phyloP scores from a whole-genome alignment of 768 basidiomycete species.

The Boletellus sp. region DNA sequence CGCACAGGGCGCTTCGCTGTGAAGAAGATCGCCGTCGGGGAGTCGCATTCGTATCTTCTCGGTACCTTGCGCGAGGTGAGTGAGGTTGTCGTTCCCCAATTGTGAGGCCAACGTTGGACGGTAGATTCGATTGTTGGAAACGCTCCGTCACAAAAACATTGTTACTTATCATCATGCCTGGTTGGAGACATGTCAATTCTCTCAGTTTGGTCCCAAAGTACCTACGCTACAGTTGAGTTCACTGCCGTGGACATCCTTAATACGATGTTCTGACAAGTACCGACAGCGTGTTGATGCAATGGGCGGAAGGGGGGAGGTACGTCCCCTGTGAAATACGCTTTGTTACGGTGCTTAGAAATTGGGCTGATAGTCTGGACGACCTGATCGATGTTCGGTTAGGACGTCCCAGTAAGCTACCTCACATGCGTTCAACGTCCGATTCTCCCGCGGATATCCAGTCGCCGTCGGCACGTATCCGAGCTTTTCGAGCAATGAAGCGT shows the following conservation, averaged over 20 bases:
- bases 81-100: background rate
- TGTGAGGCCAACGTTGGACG: background rate
- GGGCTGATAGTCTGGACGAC: constrained; percentile 61
- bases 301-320: constrained; percentile 82
- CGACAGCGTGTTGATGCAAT: constrained; percentile 82
- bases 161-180: constrained; percentile 95
- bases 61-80: constrained; percentile 74
- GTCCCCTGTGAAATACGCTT: background rate
- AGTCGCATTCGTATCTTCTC: constrained; percentile 81
- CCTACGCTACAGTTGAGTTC: constrained; percentile 77
- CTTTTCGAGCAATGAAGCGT: constrained; percentile 66
- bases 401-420: constrained; percentile 42
- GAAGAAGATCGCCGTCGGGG: constrained; percentile 94
- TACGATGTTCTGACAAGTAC: background rate
- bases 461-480: constrained; percentile 69
- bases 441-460: constrained; percentile 42
- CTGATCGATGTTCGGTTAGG: constrained; percentile 80
- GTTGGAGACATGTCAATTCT: constrained; percentile 85
- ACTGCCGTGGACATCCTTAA: background rate
- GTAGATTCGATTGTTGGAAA: constrained; percentile 80
- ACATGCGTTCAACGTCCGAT: constrained; percentile 36
- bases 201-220: constrained; percentile 82
- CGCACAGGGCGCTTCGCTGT: constrained; percentile 78
- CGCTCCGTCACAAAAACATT: constrained; percentile 87
- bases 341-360: background rate